Conservation (phyloP, 169 alveolate species). For the Miamiensis avidus region DNA sequence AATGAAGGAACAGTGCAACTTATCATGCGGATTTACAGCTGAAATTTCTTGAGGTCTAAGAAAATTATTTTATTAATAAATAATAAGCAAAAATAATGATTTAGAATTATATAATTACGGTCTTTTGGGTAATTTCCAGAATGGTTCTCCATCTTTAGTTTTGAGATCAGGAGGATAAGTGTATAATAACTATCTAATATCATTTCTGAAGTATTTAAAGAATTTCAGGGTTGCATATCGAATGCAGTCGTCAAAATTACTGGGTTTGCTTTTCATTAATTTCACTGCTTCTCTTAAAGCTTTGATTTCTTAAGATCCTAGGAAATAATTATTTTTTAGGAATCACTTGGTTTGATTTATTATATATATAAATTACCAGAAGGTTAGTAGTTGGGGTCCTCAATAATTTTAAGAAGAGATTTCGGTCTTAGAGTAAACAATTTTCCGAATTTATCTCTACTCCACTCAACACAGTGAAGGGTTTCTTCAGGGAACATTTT, state of each 20-base stretch:
- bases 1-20: constrained; percentile 62
- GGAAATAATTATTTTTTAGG: constrained; percentile 24
- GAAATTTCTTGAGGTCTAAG: constrained; percentile 29
- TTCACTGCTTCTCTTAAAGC: constrained; percentile 57
- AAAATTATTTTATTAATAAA: too few relatives aligned
- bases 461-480: constrained; percentile 87
- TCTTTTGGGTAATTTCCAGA: constrained; percentile 87
- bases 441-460: constrained; percentile 83
- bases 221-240: constrained; percentile 66
- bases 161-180: constrained; percentile 81
- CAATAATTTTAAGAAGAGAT: background rate
- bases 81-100: too few relatives aligned
- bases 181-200: constrained; percentile 74
- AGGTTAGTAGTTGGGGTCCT: background rate
- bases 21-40: constrained; percentile 53
- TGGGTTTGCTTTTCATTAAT: constrained; percentile 62
- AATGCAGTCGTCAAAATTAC: constrained; percentile 74
- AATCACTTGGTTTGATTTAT: background rate
- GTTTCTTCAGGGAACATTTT: constrained; percentile 90
- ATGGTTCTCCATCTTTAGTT: constrained; percentile 78
- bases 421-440: constrained; percentile 72
- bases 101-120: constrained; percentile 30
- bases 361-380: background rate
- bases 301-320: constrained; percentile 51
- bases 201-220: constrained; percentile 65